Base-by-base conservation (phyloP, 2,329 filamentous ascomycete species). In the Aspergillus brasiliensis region DNA sequence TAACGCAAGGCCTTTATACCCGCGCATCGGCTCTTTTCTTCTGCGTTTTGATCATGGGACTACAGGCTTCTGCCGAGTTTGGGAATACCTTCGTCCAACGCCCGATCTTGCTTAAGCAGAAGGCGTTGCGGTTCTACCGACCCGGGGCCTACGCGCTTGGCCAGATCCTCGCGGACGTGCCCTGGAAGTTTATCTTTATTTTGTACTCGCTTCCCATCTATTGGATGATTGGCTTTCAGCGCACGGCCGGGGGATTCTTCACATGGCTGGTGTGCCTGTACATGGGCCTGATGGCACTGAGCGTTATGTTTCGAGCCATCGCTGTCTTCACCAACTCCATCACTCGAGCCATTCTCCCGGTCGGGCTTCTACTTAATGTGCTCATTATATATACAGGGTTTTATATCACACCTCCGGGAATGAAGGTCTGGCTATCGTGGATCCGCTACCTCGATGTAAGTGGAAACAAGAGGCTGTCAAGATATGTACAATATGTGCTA, bases 271-370 rank as follows among this genome's bases (percentile, higher is more conserved):
- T 86, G 65, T 75, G 91, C 8, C 79, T 91, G 67, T 61, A 61
- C 31, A 37, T 61, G 15, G 56, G 51, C 8, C 59, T 55, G 2
- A 82, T 90, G 42, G 84, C 84, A 6, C 91, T 91, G 86, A 91
- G 88, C 0, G 77, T 91, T 2, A 89, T 91, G 73, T 91, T 92
- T 78, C 80, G 90, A 60, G 89, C 88, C 8, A 81, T 92, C 2
- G 90, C 87, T 7, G 90, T 87, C 62, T 63, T 90, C 10, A 91
- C 88, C 61, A 88, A 89, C 0, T 90, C 91, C 68, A 95, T 94
- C 61, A 89, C 94, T 71, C 90, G 89, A 38, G 91, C 91, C 5
- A 90, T 92, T 73, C 92, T 92, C 72, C 88, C 91, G 55, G 90
- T 90, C 6, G 88, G 90, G 13, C 82, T 90, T 1, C 84, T 91